Evolutionary conservation across 2,329 filamentous ascomycete genomes (phyloP), one percentile per base, ranked within the genome.

Genomic region (Fusarium sublunatum): DNA sequence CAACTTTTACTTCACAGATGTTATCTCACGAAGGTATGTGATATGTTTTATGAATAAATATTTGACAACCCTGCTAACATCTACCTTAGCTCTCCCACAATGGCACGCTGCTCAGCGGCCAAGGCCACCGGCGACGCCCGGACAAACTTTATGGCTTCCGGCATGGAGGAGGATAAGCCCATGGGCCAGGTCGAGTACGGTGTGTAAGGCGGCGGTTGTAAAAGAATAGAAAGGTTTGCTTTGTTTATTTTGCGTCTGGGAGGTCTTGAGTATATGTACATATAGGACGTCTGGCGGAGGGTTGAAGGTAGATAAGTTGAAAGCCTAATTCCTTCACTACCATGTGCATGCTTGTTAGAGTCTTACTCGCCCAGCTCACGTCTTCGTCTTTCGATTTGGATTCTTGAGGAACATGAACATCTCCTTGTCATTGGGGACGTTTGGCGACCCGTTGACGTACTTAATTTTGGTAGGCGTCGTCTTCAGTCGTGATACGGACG

Each of bases 1-100:
- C 72, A 92, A 99, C 83, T 99, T 99, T 79, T 99, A 93, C 82
- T 97, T 98, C 80, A 99, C 95, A 77, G 94, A 99, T 79, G 88
- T 90, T 56, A 97, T 99, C 78, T 96, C 93, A 35, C 89, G 95
- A 86, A 97, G 92, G 92, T 95, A 82, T 78, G 88, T 82, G 41
- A 31, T 40, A 15, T 50, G 29, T 31, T 46, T 50, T 32, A 40
- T 64, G 57, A 53, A 26, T 40, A 7, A 4, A n/a, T 38, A 13
- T 45, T 8, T 42, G 39, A 36, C 61, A 8, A 29, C 48, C 15
- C 1, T 61, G 53, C 66, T 77, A 65, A 77, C 56, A 24, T 22
- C 25, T 24, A 3, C 13, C n/a, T 40, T 15, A 96, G 93, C 82
- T 97, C 93, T 63, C 93, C 95, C 47, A 99, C 95, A 56, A 99